Evolutionary conservation across 371 early-diverging fungal genomes (phyloP).

Genomic region (Smittium mucronatum): DNA sequence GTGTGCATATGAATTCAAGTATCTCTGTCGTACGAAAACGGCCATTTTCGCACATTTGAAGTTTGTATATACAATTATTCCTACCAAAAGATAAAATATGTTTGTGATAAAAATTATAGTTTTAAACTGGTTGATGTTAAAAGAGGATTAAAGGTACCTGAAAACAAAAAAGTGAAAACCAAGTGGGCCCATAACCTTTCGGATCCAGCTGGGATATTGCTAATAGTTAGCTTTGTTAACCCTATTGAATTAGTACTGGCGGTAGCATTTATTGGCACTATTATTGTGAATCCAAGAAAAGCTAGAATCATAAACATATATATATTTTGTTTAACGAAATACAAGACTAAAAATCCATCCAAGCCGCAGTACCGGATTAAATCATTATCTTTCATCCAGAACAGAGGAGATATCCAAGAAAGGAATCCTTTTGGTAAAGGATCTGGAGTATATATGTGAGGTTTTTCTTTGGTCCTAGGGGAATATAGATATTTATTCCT

Average conservation of each 20-base stretch:
- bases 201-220: constrained; percentile 9
- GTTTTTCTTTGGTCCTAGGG: neutral
- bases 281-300: neutral
- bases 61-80: neutral
- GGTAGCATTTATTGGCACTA: constrained; percentile 12
- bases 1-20: neutral
- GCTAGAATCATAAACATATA: constrained; percentile 6
- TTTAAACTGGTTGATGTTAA: too few relatives aligned
- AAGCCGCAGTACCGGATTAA: constrained; percentile 2
- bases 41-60: neutral
- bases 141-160: too few relatives aligned
- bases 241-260: constrained; percentile 4
- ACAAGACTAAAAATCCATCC: constrained; percentile 9
- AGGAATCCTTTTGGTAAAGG: constrained; percentile 9
- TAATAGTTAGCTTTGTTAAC: constrained; percentile 4
- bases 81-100: neutral
- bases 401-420: constrained; percentile 5
- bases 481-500: constrained; percentile 6
- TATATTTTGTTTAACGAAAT: constrained; percentile 2
- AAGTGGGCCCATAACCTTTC: constrained; percentile 9
- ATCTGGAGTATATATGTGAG: neutral
- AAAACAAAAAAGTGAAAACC: constrained; percentile 5
- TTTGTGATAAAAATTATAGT: too few relatives aligned
- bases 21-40: neutral
- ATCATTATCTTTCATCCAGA: constrained; percentile 3